These are phyloP conservation scores for Fusarium pseudonygamai DNA, from an alignment of 2,329 filamentous ascomycete species.

Conservation along the genomic window DNA sequence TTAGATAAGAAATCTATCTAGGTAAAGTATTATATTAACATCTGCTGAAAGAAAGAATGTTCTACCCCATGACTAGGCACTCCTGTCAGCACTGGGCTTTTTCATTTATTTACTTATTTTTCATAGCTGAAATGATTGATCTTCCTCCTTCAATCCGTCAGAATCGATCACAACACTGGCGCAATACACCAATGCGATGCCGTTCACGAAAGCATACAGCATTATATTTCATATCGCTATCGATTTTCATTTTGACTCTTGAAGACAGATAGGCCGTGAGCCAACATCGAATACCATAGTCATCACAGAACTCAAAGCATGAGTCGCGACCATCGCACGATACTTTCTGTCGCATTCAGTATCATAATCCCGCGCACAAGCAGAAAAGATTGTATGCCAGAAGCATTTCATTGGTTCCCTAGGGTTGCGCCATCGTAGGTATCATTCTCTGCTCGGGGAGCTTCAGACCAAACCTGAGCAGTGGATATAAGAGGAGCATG, in stretches of 20 bases:
- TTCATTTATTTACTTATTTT: neutral
- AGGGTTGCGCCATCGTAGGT: neutral
- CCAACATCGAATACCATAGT: neutral
- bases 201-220: neutral
- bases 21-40: neutral
- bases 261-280: neutral
- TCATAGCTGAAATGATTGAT: neutral
- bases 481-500: neutral
- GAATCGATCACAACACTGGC: neutral
- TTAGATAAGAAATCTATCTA: neutral
- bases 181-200: neutral
- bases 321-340: neutral
- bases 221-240: neutral
- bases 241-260: neutral
- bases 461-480: neutral
- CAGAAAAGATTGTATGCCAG: neutral
- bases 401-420: neutral
- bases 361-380: neutral
- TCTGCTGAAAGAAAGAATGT: neutral
- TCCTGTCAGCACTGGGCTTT: neutral
- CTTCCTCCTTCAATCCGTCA: neutral
- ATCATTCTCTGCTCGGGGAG: neutral
- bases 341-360: neutral
- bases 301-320: neutral
- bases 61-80: neutral